phyloP scores from a whole-genome alignment of 1,284 basidiomycete genomes.

The Puccinia hordei region DNA sequence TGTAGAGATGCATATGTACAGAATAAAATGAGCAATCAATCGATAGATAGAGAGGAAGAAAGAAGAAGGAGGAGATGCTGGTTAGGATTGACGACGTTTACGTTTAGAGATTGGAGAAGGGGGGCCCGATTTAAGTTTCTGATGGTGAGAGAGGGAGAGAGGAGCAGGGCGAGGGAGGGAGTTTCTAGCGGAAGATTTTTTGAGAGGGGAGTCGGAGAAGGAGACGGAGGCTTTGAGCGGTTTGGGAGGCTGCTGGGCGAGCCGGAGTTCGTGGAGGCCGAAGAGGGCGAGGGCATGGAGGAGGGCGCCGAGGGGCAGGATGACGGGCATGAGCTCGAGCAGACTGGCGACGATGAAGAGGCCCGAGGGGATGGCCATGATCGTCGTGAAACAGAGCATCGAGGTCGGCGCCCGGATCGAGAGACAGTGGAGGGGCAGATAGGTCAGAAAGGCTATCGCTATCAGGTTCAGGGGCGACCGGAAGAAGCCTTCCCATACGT shows the following conservation, averaged over 20 bases:
- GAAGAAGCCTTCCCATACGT: slow-evolving; percentile 46
- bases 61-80: not conserved
- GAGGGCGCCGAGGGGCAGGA: slow-evolving; percentile 5
- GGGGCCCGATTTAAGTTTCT: not conserved
- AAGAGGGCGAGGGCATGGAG: not conserved
- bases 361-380: slow-evolving; percentile 34
- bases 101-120: not conserved
- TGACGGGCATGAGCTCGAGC: slow-evolving; percentile 24
- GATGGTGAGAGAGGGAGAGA: not conserved
- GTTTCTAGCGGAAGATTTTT: too few relatives aligned
- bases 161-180: not conserved
- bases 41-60: not conserved
- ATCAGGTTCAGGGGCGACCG: slow-evolving; percentile 26
- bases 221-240: not conserved
- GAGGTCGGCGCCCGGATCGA: not conserved
- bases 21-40: not conserved
- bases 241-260: not conserved
- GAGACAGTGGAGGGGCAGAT: slow-evolving; percentile 25
- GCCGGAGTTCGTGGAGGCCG: slow-evolving; percentile 17
- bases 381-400: not conserved
- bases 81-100: slow-evolving; percentile 23
- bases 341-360: slow-evolving; percentile 25
- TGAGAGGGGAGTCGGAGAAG: not conserved
- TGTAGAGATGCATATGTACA: not conserved
- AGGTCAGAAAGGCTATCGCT: slow-evolving; percentile 18